Evolutionary conservation across 192 early-diverging fungal genomes (phyloP), one percentile per base, ranked within the genome.

Genomic region (Cetraspora pellucida): DNA sequence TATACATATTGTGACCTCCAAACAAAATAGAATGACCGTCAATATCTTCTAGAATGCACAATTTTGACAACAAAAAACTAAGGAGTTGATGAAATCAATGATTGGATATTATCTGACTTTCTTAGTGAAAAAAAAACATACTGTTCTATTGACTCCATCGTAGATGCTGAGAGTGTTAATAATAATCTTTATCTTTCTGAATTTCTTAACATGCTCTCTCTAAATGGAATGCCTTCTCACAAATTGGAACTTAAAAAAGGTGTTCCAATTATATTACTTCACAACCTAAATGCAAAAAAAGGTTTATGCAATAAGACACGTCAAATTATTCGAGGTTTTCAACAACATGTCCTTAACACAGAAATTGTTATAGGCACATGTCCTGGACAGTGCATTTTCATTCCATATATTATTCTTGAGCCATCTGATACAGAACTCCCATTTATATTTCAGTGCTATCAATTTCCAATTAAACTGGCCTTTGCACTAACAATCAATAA

Each of bases 241-340:
- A 52, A 30, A 47, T 68, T 79, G 13, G 19, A 59, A 0, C 73
- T 79, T 37, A 79, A 75, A 37, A 43, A 75, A 23, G 58, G 58
- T 0, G 57, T 71, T 21, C 78, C 78, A n/a, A 63, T 75, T 13
- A 71, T 75, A 3, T 63, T 79, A 9, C 45, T 79, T 8, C 27
- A 64, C 9, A 79, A 71, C 27, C 23, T 79, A 11, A 46, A 44
- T 21, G 31, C 65, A 30, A 23, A 8, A 4, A 17, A 25, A 60
- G 78, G 73, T 7, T 37, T 75, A 49, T 75, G 78, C 55, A 75
- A 79, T 52, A 73, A 65, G 6, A 79, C 73, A 21, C 25, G 74
- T 1, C 73, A 75, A 8, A 67, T 58, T n/a, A 23, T 75, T 23
- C 19, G 19, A 64, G 44, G 75, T 16, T 25, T 79, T 8, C 73